Conservation (phyloP, 1,284 basidiomycete species). For the Fomitopsis palustris region DNA sequence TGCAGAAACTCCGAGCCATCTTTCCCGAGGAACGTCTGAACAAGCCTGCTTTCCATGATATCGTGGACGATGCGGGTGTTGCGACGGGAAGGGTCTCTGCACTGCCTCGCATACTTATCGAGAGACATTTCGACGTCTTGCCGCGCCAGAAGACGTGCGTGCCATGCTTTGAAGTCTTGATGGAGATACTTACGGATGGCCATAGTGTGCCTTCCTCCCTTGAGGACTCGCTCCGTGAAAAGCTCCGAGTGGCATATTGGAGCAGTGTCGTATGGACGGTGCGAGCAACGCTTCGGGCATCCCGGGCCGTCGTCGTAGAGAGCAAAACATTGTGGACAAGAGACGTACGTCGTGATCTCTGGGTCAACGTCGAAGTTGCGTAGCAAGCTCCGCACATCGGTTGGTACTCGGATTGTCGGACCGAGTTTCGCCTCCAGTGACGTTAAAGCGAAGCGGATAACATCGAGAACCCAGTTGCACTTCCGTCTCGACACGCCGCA, state of each 20-base stretch:
- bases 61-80: not conserved
- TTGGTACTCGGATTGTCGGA: not conserved
- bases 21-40: not conserved
- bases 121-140: not conserved
- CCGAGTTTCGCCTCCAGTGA: not conserved
- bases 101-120: not conserved
- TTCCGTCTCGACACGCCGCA: not conserved
- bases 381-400: not conserved
- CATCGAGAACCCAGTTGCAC: not conserved
- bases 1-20: not conserved
- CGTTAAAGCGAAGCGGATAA: not conserved
- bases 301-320: not conserved
- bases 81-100: not conserved
- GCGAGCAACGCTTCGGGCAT: not conserved
- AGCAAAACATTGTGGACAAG: not conserved
- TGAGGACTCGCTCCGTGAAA: not conserved
- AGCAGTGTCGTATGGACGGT: not conserved
- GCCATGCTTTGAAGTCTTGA: not conserved
- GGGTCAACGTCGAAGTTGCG: not conserved
- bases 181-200: not conserved
- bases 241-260: not conserved
- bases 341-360: not conserved
- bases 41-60: not conserved
- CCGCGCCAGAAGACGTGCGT: not conserved
- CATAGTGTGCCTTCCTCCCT: not conserved